Evolutionary conservation across 164 flowering plant genomes (phyloP).

Genomic region (Magnolia changhungtana): DNA sequence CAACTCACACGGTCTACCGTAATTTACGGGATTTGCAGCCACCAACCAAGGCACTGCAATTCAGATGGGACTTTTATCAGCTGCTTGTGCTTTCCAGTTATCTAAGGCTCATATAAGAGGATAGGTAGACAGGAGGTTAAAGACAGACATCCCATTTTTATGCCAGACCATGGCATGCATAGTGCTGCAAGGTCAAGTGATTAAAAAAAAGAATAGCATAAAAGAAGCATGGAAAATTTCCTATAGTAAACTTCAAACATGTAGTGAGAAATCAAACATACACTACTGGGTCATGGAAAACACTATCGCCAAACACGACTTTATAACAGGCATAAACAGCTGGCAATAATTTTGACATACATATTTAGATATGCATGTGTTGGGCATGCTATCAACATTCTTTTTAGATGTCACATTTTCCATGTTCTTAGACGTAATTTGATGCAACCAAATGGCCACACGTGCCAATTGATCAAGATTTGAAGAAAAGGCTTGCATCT

Average conservation of each 20-base stretch:
- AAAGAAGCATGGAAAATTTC: background rate
- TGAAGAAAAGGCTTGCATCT: no score
- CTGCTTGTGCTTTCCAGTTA: background rate
- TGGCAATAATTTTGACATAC: background rate
- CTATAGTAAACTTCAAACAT: background rate
- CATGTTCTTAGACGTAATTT: background rate
- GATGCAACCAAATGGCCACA: no score
- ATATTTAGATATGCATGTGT: background rate
- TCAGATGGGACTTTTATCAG: background rate
- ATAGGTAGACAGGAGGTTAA: background rate
- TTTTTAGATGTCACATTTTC: background rate
- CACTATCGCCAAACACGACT: background rate
- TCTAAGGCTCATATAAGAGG: background rate
- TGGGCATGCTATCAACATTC: no score
- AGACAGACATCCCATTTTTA: background rate
- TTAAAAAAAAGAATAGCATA: background rate
- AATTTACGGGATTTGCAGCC: conserved; percentile 97
- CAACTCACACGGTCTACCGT: conserved; percentile 93
- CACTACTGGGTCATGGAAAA: background rate
- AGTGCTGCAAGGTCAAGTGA: background rate
- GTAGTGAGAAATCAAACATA: background rate
- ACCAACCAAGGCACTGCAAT: conserved; percentile 95
- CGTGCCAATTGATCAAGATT: no score
- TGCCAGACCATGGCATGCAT: background rate
- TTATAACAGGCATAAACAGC: background rate